Conservation (phyloP, 345 rosid species). For the Laguncularia racemosa region DNA sequence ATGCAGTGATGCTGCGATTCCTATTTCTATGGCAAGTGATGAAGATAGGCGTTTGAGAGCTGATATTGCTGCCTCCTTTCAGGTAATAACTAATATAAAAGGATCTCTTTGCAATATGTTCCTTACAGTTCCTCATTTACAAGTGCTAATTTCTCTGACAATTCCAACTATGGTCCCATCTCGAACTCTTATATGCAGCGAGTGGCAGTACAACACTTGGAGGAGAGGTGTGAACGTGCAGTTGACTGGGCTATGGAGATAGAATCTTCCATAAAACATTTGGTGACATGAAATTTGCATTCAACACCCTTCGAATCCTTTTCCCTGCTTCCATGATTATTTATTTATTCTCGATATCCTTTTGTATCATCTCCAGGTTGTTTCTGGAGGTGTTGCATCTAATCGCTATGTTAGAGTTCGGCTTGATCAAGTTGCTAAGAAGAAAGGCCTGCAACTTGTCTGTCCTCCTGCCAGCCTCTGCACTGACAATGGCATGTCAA, state of each 20-base stretch:
- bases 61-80: slow-evolving; percentile 94
- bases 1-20: slow-evolving; percentile 58
- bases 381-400: slow-evolving; percentile 97
- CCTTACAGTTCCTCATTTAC: neutral
- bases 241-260: slow-evolving; percentile 83
- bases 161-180: neutral
- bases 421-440: slow-evolving; percentile 55
- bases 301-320: slow-evolving; percentile 1
- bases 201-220: slow-evolving; percentile 89
- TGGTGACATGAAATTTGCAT: slow-evolving; percentile 37
- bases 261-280: slow-evolving; percentile 68
- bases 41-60: slow-evolving; percentile 78
- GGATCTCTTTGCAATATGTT: neutral
- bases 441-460: slow-evolving; percentile 60
- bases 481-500: slow-evolving; percentile 75
- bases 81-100: slow-evolving; percentile 31
- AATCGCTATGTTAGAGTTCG: slow-evolving; percentile 67
- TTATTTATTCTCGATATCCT: neutral
- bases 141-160: neutral
- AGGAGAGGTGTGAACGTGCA: slow-evolving; percentile 90
- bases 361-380: slow-evolving; percentile 42
- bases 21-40: slow-evolving; percentile 55
- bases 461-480: slow-evolving; percentile 91
- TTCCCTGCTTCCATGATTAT: too few species aligned
- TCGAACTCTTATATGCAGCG: slow-evolving; percentile 37